A percentile compares a stretch with the other conserved stretches of the same genome.
Conservation (phyloP, 306 rosid genomes). For the Datisca glomerata region DNA sequence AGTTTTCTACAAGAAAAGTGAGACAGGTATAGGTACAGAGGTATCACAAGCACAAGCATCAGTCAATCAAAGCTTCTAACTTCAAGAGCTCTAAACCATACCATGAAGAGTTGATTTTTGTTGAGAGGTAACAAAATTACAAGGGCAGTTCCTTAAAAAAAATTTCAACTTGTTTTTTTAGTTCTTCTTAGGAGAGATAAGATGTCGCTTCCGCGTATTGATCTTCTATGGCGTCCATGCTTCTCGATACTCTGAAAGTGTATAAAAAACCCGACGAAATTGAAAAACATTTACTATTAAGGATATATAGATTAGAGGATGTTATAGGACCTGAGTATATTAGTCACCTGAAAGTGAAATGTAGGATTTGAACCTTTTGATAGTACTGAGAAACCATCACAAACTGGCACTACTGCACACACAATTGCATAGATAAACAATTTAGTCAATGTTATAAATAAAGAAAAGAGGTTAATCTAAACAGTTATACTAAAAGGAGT, state of each 20-base stretch:
- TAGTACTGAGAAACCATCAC: constrained; percentile 37
- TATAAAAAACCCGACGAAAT: constrained; percentile 7
- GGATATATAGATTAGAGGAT: neutral
- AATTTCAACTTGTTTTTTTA: constrained; percentile 27
- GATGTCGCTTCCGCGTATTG: constrained; percentile 45
- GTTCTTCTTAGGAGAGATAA: constrained; percentile 42
- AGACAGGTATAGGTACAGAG: too few relatives aligned
- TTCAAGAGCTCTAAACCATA: too few relatives aligned
- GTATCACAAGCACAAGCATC: too few relatives aligned
- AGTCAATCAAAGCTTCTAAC: too few relatives aligned
- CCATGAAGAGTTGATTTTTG: too few relatives aligned
- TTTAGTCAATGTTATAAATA: constrained; percentile 8
- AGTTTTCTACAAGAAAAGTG: too few relatives aligned
- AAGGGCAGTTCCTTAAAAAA: too few relatives aligned
- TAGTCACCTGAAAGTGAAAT: constrained; percentile 66
- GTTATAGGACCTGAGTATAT: neutral
- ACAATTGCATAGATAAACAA: neutral
- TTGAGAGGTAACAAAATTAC: too few relatives aligned
- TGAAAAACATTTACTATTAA: neutral
- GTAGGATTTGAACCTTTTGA: constrained; percentile 46
- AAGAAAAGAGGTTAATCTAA: too few relatives aligned
- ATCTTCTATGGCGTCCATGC: constrained; percentile 37
- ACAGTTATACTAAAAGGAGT: too few relatives aligned
- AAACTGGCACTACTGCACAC: constrained; percentile 28
- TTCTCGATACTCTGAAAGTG: constrained; percentile 42